Percentiles rank a stretch among this genome's conserved stretches.
Evolutionary conservation across 2,329 filamentous ascomycete species (phyloP).

Genomic region (Basipetospora sp.): DNA sequence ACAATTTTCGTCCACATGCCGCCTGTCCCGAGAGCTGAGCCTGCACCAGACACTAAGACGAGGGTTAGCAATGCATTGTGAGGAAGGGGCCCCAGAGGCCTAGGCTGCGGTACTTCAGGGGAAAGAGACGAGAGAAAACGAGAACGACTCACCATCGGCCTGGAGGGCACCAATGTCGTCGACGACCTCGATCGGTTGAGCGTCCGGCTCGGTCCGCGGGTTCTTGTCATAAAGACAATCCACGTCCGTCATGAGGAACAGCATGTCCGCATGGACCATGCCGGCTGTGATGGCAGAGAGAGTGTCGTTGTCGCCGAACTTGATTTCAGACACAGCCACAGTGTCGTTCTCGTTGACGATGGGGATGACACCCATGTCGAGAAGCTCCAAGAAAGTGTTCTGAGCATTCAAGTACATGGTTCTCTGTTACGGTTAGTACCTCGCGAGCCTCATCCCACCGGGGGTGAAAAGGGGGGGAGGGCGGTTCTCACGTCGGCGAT

Average conservation of each 20-base stretch:
- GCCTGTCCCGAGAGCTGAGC: slow-evolving; percentile 78
- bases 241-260: slow-evolving; percentile 98
- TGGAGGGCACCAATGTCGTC: slow-evolving; percentile 71
- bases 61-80: slow-evolving; percentile 9
- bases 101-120: too few relatives aligned
- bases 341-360: slow-evolving; percentile 99
- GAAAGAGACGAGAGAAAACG: not conserved
- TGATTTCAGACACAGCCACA: slow-evolving; percentile 90
- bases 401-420: slow-evolving; percentile 93
- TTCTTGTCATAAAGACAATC: slow-evolving; percentile 97
- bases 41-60: slow-evolving; percentile 61
- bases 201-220: slow-evolving; percentile 69
- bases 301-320: slow-evolving; percentile 98
- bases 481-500: slow-evolving; percentile 64
- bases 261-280: slow-evolving; percentile 91
- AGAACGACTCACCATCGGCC: slow-evolving; percentile 53
- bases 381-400: slow-evolving; percentile 78
- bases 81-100: too few relatives aligned
- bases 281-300: slow-evolving; percentile 89
- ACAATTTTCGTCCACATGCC: slow-evolving; percentile 98
- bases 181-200: slow-evolving; percentile 79
- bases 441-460: not conserved
- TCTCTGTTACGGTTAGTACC: slow-evolving; percentile 34
- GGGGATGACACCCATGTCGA: slow-evolving; percentile 90
- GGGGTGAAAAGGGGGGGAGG: not conserved